These are phyloP conservation scores for Dichomitus squalens DNA, from an alignment of 1,284 basidiomycete genomes.

Conservation along the genomic window DNA sequence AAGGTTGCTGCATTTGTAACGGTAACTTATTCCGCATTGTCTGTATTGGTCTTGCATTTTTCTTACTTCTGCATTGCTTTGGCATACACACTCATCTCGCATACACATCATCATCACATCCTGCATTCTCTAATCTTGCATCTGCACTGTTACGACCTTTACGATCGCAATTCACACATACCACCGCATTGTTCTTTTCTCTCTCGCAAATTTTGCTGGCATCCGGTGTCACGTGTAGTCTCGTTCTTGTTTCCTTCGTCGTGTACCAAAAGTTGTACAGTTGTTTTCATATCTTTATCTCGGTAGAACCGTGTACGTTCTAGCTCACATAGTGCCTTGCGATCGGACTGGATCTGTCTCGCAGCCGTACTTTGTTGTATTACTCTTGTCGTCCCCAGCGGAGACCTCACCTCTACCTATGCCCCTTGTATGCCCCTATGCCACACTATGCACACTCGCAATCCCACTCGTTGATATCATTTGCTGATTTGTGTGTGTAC, in stretches of 20 bases:
- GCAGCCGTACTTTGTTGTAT: slow-evolving; percentile 2
- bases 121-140: slow-evolving; percentile 11
- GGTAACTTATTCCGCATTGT: slow-evolving; percentile 17
- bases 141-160: slow-evolving; percentile 5
- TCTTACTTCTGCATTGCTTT: slow-evolving; percentile 15
- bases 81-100: slow-evolving; percentile 15
- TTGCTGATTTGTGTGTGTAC: too few species aligned
- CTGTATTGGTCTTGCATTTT: slow-evolving; percentile 18
- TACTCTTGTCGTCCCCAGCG: slow-evolving; percentile 6
- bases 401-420: slow-evolving; percentile 7
- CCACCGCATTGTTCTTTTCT: background rate
- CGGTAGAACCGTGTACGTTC: slow-evolving; percentile 35
- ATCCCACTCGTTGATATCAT: background rate
- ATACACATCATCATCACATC: slow-evolving; percentile 16
- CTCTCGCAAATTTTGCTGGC: slow-evolving; percentile 5
- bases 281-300: slow-evolving; percentile 36
- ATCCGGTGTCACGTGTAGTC: slow-evolving; percentile 9
- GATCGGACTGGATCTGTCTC: slow-evolving; percentile 10
- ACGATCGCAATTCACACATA: slow-evolving; percentile 4
- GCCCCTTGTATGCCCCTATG: slow-evolving; percentile 19
- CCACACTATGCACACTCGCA: slow-evolving; percentile 15
- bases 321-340: background rate
- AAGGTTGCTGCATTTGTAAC: slow-evolving; percentile 5
- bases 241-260: background rate
- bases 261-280: slow-evolving; percentile 7